phyloP scores from a whole-genome alignment of 1,284 basidiomycete species.

The Puccinia coronata region DNA sequence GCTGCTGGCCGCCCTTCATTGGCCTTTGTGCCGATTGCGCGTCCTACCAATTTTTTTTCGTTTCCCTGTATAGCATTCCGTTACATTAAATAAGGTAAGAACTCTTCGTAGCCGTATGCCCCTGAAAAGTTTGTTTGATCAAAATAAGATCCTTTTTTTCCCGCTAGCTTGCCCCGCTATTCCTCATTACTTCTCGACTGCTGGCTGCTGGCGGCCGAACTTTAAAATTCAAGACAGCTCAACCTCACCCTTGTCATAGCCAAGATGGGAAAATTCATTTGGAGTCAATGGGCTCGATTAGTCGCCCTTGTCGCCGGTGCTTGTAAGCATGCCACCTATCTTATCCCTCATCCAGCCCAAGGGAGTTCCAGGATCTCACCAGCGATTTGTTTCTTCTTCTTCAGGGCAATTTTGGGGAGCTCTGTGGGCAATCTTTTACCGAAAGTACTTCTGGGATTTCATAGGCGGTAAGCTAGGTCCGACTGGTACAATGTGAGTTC shows the following conservation, averaged over 20 bases:
- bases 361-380: background rate
- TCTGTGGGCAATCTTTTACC: slow-evolving; percentile 75
- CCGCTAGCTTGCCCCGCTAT: background rate
- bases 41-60: background rate
- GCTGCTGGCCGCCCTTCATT: background rate
- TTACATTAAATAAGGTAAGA: background rate
- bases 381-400: background rate
- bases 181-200: background rate
- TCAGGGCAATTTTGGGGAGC: slow-evolving; percentile 75
- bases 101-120: background rate
- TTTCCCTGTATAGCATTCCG: background rate
- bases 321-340: slow-evolving; percentile 66
- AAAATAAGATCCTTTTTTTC: background rate
- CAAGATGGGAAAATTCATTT: slow-evolving; percentile 75
- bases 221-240: background rate
- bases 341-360: background rate
- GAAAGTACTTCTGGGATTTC: slow-evolving; percentile 85
- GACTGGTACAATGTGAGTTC: slow-evolving; percentile 32
- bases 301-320: slow-evolving; percentile 71
- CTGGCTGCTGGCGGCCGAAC: slow-evolving; percentile 5
- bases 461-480: slow-evolving; percentile 53
- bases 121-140: background rate
- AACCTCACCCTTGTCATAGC: background rate
- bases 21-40: background rate
- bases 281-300: slow-evolving; percentile 75